Base-by-base conservation (phyloP, 2,329 filamentous ascomycete genomes). In the Venturia effusa region DNA sequence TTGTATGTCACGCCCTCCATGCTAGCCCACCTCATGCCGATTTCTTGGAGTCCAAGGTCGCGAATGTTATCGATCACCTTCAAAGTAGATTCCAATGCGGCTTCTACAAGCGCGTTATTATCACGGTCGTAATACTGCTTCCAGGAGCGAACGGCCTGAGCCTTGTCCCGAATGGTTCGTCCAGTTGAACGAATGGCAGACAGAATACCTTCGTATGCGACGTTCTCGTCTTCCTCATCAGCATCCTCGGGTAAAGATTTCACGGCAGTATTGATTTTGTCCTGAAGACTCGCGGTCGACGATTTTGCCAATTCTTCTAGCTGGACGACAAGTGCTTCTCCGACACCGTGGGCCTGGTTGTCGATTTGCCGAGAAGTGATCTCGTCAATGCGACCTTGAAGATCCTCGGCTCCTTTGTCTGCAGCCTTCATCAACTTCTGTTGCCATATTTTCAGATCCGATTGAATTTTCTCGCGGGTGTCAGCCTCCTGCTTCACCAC, bases 1-100 rank as follows among this genome's bases (percentile, higher is more conserved):
- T 95, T 92, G 80, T 99, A 97, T 1, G 93, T 96, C 66, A 99
- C 84, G 39, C 91, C 91, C 65, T 97, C 92, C 78, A 92, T 94
- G 88, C 90, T 96, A 15, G 93, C 92, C 92, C 94, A 99, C 66
- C 78, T 83, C 86, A 95, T 93, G 64, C 92, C 92, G 63, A 97
- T 91, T 73, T 95, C 90, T 73, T 96, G 90, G 40, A 97, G 81
- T 6, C 92, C 90, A 41, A 96, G 81, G 69, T 92, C 88, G 51
- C 90, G 86, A 66, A 94, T 92, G 71, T 85, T 84, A 67, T 93
- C 89, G 39, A 97, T 83, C 19, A 95, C 90, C 71, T 87, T 83
- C 63, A 96, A 85, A 57, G 93, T 93, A 48, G 88, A 88, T 69
- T 90, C 83, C n/a, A 91, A 85, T 10, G 90, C 88, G 59, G 84